These are phyloP conservation scores for Ophiostoma montium DNA, from an alignment of 2,329 filamentous ascomycete genomes.

Conservation along the genomic window DNA sequence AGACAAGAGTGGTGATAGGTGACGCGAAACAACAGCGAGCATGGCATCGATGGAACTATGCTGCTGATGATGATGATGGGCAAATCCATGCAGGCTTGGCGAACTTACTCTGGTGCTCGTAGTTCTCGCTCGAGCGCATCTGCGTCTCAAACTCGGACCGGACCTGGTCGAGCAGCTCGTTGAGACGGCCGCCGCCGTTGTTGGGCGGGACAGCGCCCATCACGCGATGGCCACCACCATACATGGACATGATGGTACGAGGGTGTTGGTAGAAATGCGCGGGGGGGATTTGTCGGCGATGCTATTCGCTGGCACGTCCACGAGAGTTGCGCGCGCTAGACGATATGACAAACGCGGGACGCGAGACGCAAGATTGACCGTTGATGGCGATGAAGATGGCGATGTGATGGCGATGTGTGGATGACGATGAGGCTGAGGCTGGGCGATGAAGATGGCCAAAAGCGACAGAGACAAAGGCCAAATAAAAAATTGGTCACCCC, in stretches of 20 bases:
- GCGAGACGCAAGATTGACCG: no score
- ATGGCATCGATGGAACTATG: no score
- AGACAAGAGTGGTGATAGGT: no score
- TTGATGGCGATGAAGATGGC: no score
- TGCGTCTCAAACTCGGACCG: constrained; percentile 83
- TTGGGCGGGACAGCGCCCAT: constrained; percentile 54
- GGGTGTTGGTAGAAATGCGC: not conserved
- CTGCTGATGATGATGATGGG: no score
- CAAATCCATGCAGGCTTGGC: not conserved
- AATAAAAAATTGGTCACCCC: not conserved
- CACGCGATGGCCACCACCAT: constrained; percentile 63
- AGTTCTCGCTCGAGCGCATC: constrained; percentile 66
- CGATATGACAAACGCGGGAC: no score
- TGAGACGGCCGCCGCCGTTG: constrained; percentile 50
- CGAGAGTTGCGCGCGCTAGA: no score
- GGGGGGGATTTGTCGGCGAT: not conserved
- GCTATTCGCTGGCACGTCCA: not conserved
- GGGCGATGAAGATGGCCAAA: no score
- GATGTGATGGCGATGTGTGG: no score
- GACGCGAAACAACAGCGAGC: not conserved
- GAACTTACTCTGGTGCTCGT: constrained; percentile 79
- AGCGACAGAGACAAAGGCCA: not conserved
- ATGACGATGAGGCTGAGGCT: no score
- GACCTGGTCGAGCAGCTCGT: constrained; percentile 83
- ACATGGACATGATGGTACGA: constrained; percentile 53